phyloP scores from a whole-genome alignment of 2,329 filamentous ascomycete species.

The Colletotrichum kahawae region DNA sequence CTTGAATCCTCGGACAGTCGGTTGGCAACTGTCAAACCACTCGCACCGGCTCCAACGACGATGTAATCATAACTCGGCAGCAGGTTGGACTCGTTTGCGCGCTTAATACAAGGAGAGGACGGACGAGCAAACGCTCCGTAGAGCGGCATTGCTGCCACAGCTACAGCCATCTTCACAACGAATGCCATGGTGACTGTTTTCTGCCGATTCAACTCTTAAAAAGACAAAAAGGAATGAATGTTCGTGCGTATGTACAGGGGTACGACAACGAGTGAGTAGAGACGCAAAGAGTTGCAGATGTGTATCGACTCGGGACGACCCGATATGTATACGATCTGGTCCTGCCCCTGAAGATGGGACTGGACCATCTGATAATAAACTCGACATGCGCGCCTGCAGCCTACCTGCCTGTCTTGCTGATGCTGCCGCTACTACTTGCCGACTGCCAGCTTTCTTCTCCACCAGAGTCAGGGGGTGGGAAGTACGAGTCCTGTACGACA shows the following conservation, averaged over 20 bases:
- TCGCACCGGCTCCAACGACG: conserved; percentile 38
- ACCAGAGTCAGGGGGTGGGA: neutral
- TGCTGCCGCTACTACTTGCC: neutral
- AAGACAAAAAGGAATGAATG: neutral
- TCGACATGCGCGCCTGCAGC: neutral
- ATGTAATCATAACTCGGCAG: conserved; percentile 34
- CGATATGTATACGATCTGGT: neutral
- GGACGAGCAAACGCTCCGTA: conserved; percentile 10
- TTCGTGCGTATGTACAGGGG: conserved; percentile 4
- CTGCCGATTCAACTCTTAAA: neutral
- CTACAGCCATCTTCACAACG: conserved; percentile 10
- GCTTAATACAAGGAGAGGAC: neutral
- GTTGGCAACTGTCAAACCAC: conserved; percentile 39
- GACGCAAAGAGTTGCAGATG: neutral
- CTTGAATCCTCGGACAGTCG: conserved; percentile 39
- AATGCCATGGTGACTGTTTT: neutral
- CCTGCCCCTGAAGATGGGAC: neutral
- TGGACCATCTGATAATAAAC: neutral
- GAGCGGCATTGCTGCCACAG: conserved; percentile 13
- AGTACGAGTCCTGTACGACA: neutral
- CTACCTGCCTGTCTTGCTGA: neutral
- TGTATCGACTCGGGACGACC: conserved; percentile 1
- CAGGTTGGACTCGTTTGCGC: neutral
- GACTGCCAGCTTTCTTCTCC: neutral
- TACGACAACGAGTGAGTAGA: neutral